Evolutionary conservation across 164 flowering plant species (phyloP).

Genomic region (Paratinospora sagittata): DNA sequence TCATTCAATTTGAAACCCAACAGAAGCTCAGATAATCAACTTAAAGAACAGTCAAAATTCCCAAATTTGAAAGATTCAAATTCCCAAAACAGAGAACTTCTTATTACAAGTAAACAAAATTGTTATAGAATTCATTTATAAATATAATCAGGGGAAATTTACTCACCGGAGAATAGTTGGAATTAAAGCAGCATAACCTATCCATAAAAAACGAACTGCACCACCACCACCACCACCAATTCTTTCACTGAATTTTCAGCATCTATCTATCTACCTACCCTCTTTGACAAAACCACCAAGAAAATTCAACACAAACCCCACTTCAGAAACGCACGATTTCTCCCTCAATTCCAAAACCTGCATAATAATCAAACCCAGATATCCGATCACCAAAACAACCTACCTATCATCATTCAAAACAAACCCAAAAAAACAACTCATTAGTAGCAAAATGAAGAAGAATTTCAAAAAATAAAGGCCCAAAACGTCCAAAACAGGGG

Average conservation of each 20-base stretch:
- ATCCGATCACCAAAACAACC: conserved; percentile 2
- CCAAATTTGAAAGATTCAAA: not conserved
- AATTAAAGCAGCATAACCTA: conserved; percentile 29
- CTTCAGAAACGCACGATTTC: not conserved
- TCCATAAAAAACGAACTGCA: too few relatives aligned
- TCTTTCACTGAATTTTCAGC: conserved; percentile 25
- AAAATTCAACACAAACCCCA: conserved; percentile 19
- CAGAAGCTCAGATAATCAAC: too few relatives aligned
- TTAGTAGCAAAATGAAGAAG: too few relatives aligned
- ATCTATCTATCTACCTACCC: conserved; percentile 20
- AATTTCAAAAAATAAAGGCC: too few relatives aligned
- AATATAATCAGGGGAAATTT: not conserved
- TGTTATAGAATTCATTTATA: not conserved
- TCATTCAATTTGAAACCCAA: too few relatives aligned
- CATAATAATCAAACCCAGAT: conserved; percentile 16
- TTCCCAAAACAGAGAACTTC: not conserved
- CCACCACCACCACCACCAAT: not conserved
- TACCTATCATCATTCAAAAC: not conserved
- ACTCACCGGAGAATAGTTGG: conserved; percentile 27
- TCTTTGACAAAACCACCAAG: conserved; percentile 9
- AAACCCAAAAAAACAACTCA: not conserved
- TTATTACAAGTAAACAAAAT: not conserved
- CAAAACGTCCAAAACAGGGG: too few relatives aligned
- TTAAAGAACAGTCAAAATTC: too few relatives aligned
- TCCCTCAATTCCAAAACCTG: conserved; percentile 13